phyloP scores from a whole-genome alignment of 2,329 filamentous ascomycete genomes.

The Monilinia fructigena region DNA sequence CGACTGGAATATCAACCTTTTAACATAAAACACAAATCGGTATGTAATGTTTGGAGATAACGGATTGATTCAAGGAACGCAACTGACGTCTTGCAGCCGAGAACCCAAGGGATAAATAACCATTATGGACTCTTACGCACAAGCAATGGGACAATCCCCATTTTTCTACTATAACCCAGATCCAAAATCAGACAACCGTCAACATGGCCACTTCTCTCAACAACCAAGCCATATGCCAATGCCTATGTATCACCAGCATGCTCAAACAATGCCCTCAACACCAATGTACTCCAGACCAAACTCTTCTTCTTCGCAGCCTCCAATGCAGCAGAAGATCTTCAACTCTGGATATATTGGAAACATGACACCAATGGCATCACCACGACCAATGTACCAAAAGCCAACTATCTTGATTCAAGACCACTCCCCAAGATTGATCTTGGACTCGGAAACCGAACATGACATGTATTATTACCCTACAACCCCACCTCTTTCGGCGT shows the following conservation, averaged over 20 bases:
- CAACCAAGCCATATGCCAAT: conserved; percentile 51
- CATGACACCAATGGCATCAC: conserved; percentile 75
- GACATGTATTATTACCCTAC: conserved; percentile 72
- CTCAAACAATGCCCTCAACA: conserved; percentile 60
- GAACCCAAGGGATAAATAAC: conserved; percentile 24
- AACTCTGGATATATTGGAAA: conserved; percentile 38
- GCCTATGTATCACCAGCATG: conserved; percentile 51
- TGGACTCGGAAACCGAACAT: conserved; percentile 73
- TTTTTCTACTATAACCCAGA: conserved; percentile 90
- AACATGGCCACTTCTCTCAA: conserved; percentile 73
- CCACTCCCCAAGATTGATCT: conserved; percentile 55
- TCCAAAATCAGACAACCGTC: conserved; percentile 66
- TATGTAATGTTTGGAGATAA: conserved; percentile 27
- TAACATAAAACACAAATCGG: conserved; percentile 22
- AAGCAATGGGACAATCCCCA: conserved; percentile 66
- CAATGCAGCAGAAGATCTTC: conserved; percentile 38
- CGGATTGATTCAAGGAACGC: conserved; percentile 24
- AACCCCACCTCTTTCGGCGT: conserved; percentile 82
- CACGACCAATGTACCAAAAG: conserved; percentile 70
- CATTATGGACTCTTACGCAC: conserved; percentile 44
- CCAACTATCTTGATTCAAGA: conserved; percentile 67
- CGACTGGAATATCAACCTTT: conserved; percentile 20
- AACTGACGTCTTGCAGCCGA: conserved; percentile 33
- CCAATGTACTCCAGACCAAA: conserved; percentile 64
- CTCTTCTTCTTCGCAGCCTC: conserved; percentile 63